Evolutionary conservation across 768 basidiomycete genomes (phyloP), one percentile per base, ranked within the genome.

Genomic region (Tylopilus cervinicoccineus): DNA sequence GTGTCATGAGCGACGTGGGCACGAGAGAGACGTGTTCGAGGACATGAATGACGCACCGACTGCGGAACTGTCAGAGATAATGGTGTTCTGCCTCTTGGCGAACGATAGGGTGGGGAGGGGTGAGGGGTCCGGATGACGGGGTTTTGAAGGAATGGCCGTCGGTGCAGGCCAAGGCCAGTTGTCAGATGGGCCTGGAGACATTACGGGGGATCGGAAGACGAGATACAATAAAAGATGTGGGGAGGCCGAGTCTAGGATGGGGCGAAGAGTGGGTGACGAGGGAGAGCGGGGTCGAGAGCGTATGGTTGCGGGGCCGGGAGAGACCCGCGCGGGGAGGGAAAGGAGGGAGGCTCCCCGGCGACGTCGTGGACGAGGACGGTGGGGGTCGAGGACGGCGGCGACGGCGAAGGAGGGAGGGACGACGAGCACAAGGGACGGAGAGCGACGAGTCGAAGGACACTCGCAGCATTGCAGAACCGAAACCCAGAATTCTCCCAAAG

Each of bases 121-220:
- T 5, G 19, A 62, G 65, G 55, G 46, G 68, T 67, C 60, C 43
- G 76, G 69, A 53, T 57, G 36, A 39, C 50, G 38, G 26, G 60
- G 47, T 52, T 60, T 51, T 51, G 68, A 60, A n/a, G 67, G 62
- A 12, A 57, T 27, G 13, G 68, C 47, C 0, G 78, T 81, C 61
- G 62, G 68, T 11, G 50, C 52, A 29, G 80, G 80, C 77, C 76
- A 77, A 43, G 70, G 75, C 38, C 54, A 60, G 48, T 67, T 59
- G 56, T 66, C 51, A 19, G 60, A 61, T 14, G 66, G 58, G 50
- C 63, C 60, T 38, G 66, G 51, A 37, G 67, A 41, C 76, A 80
- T 80, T 58, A 56, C 37, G 42, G 41, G 22, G 51, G 55, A 60
- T 55, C 57, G 54, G 50, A 49, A 48, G 51, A 41, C 32, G 56